phyloP scores from a whole-genome alignment of 345 rosid species.

The Bruguiera gymnorhiza region DNA sequence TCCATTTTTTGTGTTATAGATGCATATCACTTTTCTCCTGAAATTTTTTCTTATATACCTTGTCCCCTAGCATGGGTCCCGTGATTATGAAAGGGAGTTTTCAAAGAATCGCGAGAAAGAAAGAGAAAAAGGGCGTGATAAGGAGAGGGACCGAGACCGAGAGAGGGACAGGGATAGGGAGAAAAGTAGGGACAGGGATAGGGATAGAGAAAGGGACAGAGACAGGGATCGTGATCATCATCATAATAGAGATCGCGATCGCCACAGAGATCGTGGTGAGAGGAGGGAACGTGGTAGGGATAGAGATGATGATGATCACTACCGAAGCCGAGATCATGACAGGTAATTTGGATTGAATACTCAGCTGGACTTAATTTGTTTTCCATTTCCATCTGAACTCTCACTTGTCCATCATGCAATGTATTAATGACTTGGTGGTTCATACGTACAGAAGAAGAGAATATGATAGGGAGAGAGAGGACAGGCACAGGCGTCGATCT shows the following conservation, averaged over 20 bases:
- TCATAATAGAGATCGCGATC: conserved; percentile 60
- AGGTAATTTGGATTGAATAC: conserved; percentile 37
- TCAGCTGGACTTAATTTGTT: neutral
- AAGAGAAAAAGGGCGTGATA: conserved; percentile 30
- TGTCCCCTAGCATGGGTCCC: conserved; percentile 48
- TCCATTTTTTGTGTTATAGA: neutral
- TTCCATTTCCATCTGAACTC: neutral
- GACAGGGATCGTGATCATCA: conserved; percentile 60
- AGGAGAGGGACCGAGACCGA: conserved; percentile 37
- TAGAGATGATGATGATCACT: conserved; percentile 62
- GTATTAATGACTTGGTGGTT: neutral
- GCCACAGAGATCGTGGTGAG: conserved; percentile 61
- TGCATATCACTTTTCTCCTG: neutral
- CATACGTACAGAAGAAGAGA: conserved; percentile 51
- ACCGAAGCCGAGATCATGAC: conserved; percentile 58
- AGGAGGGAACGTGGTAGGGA: conserved; percentile 82
- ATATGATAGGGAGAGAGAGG: conserved; percentile 69
- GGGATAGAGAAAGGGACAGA: conserved; percentile 26
- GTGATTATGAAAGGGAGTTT: conserved; percentile 63
- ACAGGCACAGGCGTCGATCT: conserved; percentile 51
- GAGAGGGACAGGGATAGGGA: conserved; percentile 34
- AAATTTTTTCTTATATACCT: conserved; percentile 2
- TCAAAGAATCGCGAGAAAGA: conserved; percentile 37
- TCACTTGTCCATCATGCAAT: neutral
- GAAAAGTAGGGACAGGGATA: conserved; percentile 19